Conservation (phyloP, 176 grass and related monocot species). For the Otatea glauca region DNA sequence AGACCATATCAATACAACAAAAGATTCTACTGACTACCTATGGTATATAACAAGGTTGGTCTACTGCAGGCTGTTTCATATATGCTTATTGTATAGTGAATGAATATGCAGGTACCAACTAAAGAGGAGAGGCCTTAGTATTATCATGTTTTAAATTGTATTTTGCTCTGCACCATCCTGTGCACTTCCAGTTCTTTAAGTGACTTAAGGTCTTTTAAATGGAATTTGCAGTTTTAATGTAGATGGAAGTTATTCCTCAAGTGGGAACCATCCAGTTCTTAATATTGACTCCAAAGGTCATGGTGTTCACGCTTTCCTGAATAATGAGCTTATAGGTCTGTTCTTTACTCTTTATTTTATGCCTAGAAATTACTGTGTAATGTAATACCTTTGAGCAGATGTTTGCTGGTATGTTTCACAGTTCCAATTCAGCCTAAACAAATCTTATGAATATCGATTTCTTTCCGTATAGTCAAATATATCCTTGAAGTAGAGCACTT, state of each 20-base stretch:
- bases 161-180: constrained; percentile 19
- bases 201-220: constrained; percentile 32
- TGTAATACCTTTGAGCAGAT: constrained; percentile 12
- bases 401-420: constrained; percentile 29
- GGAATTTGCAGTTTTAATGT: constrained; percentile 64
- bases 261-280: constrained; percentile 53
- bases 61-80: constrained; percentile 27
- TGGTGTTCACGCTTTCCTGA: constrained; percentile 85
- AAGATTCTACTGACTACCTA: constrained; percentile 97
- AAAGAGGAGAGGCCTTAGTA: constrained; percentile 17
- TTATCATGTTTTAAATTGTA: constrained; percentile 32
- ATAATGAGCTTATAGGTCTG: constrained; percentile 75
- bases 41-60: constrained; percentile 92
- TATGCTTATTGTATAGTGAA: constrained; percentile 21
- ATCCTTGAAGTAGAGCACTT: constrained; percentile 21
- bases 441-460: constrained; percentile 25
- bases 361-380: not conserved
- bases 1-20: constrained; percentile 97
- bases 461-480: constrained; percentile 8
- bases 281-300: constrained; percentile 82
- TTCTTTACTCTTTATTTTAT: constrained; percentile 33
- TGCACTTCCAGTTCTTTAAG: constrained; percentile 29
- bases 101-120: constrained; percentile 16
- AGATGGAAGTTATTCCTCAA: constrained; percentile 51
- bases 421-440: constrained; percentile 26